Evolutionary conservation across 331 rosid genomes (phyloP).

Genomic region (Quercus lobata): DNA sequence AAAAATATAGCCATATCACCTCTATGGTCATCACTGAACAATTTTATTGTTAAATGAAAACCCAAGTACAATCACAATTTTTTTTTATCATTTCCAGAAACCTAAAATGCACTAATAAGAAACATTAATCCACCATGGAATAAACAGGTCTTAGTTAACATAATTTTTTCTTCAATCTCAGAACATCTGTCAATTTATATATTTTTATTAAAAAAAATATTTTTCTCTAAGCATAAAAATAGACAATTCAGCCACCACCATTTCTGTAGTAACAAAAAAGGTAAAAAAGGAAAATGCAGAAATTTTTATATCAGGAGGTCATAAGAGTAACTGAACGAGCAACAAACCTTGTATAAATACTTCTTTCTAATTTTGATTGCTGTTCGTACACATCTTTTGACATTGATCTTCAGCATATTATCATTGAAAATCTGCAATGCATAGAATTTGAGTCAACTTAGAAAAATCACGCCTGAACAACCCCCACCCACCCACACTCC

Average conservation of each 20-base stretch:
- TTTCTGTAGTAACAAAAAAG: neutral
- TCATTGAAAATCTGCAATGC: conserved; percentile 77
- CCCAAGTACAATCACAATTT: neutral
- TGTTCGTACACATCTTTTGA: conserved; percentile 64
- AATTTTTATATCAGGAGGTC: conserved; percentile 12
- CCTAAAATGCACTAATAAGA: conserved; percentile 6
- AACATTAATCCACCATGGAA: neutral
- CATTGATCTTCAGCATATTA: conserved; percentile 73
- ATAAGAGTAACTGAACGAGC: conserved; percentile 2
- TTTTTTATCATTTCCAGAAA: neutral
- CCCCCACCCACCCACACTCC: neutral
- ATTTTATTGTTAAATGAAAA: neutral
- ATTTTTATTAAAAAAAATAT: no score
- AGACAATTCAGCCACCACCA: neutral
- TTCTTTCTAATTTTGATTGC: conserved; percentile 87
- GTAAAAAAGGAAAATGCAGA: neutral
- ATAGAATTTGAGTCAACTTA: conserved; percentile 15
- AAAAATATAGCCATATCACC: neutral
- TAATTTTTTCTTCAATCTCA: neutral
- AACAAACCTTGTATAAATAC: conserved; percentile 73
- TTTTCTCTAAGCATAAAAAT: neutral
- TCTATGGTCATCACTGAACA: neutral
- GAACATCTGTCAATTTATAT: neutral
- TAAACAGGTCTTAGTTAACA: neutral
- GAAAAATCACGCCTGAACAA: conserved; percentile 5